These are phyloP conservation scores for Dendrobium officinale DNA, from an alignment of 106 monocot species.

Conservation along the genomic window DNA sequence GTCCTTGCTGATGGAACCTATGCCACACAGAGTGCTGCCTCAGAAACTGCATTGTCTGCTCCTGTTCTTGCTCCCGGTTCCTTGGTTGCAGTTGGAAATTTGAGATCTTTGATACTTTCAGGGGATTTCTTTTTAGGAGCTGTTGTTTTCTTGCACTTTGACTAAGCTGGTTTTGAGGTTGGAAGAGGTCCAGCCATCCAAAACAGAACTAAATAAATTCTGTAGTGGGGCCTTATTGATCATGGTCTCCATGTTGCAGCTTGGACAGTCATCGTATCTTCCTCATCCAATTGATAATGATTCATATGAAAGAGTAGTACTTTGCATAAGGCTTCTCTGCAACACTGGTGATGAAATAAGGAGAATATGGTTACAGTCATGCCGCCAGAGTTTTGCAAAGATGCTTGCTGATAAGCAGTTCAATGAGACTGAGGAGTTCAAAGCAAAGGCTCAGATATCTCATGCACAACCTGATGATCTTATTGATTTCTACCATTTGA, in stretches of 20 bases:
- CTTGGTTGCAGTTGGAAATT: slow-evolving; percentile 47
- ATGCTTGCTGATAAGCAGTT: slow-evolving; percentile 92
- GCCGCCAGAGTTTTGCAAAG: slow-evolving; percentile 78
- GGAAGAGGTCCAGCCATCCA: slow-evolving; percentile 80
- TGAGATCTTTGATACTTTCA: slow-evolving; percentile 68
- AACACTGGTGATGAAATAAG: slow-evolving; percentile 82
- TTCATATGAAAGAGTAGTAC: slow-evolving; percentile 75
- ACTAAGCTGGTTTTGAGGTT: slow-evolving; percentile 79
- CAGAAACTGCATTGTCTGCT: slow-evolving; percentile 50
- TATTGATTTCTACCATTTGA: slow-evolving; percentile 95
- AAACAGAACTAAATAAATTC: slow-evolving; percentile 54
- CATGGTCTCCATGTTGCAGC: slow-evolving; percentile 78
- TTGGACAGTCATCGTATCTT: slow-evolving; percentile 69
- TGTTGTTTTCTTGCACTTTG: slow-evolving; percentile 62
- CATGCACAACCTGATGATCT: slow-evolving; percentile 96
- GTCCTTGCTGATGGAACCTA: slow-evolving; percentile 91
- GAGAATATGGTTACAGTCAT: slow-evolving; percentile 80
- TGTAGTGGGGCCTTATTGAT: slow-evolving; percentile 46
- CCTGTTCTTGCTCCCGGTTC: slow-evolving; percentile 49
- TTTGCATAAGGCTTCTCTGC: slow-evolving; percentile 84
- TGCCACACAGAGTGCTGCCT: slow-evolving; percentile 94
- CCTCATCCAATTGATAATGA: slow-evolving; percentile 77
- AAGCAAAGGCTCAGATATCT: slow-evolving; percentile 64
- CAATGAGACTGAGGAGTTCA: slow-evolving; percentile 73
- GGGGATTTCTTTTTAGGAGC: slow-evolving; percentile 89